Base-by-base conservation (phyloP, 1,284 basidiomycete species). In the Ganoderma leucocontextum region DNA sequence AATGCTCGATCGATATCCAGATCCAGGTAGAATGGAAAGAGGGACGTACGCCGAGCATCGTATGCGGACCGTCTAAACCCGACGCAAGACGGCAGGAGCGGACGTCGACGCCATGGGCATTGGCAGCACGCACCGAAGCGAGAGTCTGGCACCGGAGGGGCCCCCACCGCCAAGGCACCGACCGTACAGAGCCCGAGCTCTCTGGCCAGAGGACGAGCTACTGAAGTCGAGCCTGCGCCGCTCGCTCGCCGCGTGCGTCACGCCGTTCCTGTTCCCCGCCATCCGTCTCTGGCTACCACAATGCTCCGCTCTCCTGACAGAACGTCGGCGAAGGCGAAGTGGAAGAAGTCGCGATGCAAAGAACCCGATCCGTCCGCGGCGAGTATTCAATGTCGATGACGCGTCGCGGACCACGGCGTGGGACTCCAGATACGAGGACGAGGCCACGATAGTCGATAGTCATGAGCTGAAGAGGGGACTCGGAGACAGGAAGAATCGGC, bases 121-220 rank as follows among this genome's bases (percentile, higher is more conserved):
- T 35, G 15, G 35, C 33, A 15, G 33, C 55, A 58, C 55, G 55
- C 35, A 58, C 55, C 55, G 55, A 58, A 58, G 55, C 55, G 55
- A 58, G 35, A n/a, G 19, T n/a, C 55, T 38, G 55, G 12, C 33
- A 58, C 55, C 55, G 55, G 55, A 58, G 55, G 55, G 55, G 29
- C 29, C 35, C 10, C 35, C 55, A 58, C 38, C 55, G 55, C 55
- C 29, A 58, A 58, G 29, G 35, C 55, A 58, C 29, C 29, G 29
- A 58, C 29, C 29, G 29, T 29, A 29, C 47, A 25, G 47, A 22
- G 44, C n/a, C 44, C n/a, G 55, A 35, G 33, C 29, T 35, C 55
- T 57, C 35, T 7, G 2, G 55, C 12, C 52, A 4, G 29, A 4
- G 52, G 52, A 17, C 52, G 52, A 33, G 52, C n/a, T 53, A 4